These are phyloP conservation scores for Chalaropsis thielavioides DNA, from an alignment of 2,329 filamentous ascomycete genomes.

Conservation along the genomic window DNA sequence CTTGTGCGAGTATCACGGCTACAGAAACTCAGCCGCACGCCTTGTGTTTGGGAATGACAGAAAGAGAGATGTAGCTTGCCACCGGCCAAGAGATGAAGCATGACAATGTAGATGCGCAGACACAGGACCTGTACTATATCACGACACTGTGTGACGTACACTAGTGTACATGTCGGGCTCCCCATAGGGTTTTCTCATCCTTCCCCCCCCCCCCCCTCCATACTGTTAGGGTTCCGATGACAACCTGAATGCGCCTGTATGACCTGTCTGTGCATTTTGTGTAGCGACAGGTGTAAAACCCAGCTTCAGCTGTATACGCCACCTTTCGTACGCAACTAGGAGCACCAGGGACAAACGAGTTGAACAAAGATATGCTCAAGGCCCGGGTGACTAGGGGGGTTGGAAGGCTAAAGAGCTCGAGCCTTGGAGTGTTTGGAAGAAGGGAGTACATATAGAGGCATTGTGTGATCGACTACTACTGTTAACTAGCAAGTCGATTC, in stretches of 20 bases:
- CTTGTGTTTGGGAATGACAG: neutral
- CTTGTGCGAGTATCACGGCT: neutral
- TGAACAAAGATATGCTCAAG: neutral
- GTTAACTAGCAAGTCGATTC: neutral
- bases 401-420: neutral
- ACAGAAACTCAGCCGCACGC: slow-evolving; percentile 4
- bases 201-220: too few relatives aligned
- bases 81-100: neutral
- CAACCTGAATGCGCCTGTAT: neutral
- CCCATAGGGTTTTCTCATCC: neutral
- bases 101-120: neutral
- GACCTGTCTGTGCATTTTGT: neutral
- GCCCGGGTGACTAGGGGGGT: neutral
- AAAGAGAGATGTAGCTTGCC: neutral
- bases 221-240: neutral
- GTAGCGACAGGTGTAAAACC: neutral
- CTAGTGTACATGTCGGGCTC: neutral
- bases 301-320: neutral
- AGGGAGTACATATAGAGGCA: neutral
- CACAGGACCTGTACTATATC: neutral
- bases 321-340: neutral
- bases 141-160: neutral
- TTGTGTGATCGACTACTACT: neutral
- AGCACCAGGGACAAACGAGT: neutral
- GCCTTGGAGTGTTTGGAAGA: neutral